Base-by-base conservation (phyloP, 2,329 filamentous ascomycete genomes). In the Acephala macrosclerotiorum region DNA sequence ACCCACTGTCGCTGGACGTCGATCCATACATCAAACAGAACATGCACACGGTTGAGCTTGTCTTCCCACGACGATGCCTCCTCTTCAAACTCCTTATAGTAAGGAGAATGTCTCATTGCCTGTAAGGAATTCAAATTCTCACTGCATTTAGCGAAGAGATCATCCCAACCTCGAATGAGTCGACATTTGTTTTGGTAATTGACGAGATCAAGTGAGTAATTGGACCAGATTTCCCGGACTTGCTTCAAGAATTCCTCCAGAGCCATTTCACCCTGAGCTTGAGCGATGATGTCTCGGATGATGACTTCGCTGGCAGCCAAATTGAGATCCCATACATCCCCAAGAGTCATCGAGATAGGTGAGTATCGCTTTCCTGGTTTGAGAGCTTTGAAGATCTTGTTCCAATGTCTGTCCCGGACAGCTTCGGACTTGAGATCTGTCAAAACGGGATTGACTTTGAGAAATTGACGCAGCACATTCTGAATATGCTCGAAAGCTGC, bases 1-100 rank as follows among this genome's bases (percentile, higher is more conserved):
- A 99, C 96, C 96, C 96, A 99, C 81, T 99, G 96, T 68, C 96
- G 91, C 79, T 99, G 96, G n/a, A 99, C 96, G 80, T 99, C 96
- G 73, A 99, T 99, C 96, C 96, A 99, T 18, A 99, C 94, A 78
- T 99, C 96, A 75, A 99, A 99, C 11, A 99, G 86, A 18, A 99
- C 93, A 77, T 99, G 96, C 2, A 99, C 94, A 55, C 96, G 89
- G 78, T 98, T 99, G 29, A 99, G 86, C 78, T 97, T 97, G 80
- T 99, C 96, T 80, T 99, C 96, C 96, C 96, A 99, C 0, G 91
- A 88, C 0, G 94, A 91, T 7, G 96, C 96, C 73, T 99, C 96
- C 74, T 99, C 96, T 77, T 99, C 96, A 69, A 99, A 99, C 74
- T 98, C 95, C 79, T 97, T 98, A 85, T 97, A 99, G 79, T 99